These are phyloP conservation scores for Diaporthe humulicola DNA, from an alignment of 2,329 filamentous ascomycete genomes.

Conservation along the genomic window DNA sequence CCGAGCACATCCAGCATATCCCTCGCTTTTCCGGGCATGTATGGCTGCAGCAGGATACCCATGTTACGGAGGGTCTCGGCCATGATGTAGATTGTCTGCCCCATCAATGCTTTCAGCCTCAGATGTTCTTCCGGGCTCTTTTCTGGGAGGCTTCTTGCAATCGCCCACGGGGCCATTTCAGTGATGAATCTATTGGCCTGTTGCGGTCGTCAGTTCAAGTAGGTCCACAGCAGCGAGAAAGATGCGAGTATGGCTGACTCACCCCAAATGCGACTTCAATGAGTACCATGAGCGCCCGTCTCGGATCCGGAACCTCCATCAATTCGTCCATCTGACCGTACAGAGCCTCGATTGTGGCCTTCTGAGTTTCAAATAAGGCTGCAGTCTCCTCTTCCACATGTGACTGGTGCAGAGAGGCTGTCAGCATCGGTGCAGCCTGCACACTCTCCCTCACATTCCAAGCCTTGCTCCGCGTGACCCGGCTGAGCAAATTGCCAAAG, in stretches of 20 bases:
- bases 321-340: conserved; percentile 12
- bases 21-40: conserved; percentile 84
- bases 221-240: neutral
- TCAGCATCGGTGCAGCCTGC: conserved; percentile 44
- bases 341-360: neutral
- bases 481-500: conserved; percentile 83
- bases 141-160: conserved; percentile 53
- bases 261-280: conserved; percentile 74
- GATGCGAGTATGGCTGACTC: conserved; percentile 42
- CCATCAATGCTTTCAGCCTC: conserved; percentile 56
- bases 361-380: conserved; percentile 28
- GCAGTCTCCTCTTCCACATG: neutral
- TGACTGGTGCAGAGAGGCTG: neutral
- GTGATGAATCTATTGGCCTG: conserved; percentile 78
- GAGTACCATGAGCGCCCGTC: conserved; percentile 52
- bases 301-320: conserved; percentile 37
- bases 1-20: conserved; percentile 83
- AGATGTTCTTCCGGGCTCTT: conserved; percentile 49
- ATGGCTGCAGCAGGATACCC: conserved; percentile 89
- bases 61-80: conserved; percentile 83
- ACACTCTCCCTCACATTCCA: conserved; percentile 78
- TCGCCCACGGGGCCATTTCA: conserved; percentile 76
- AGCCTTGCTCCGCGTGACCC: conserved; percentile 75
- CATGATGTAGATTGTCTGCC: conserved; percentile 74
- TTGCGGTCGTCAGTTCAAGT: conserved; percentile 35